These are phyloP conservation scores for Panicum hallii DNA, from an alignment of 202 grass and related monocot species.

Conservation along the genomic window DNA sequence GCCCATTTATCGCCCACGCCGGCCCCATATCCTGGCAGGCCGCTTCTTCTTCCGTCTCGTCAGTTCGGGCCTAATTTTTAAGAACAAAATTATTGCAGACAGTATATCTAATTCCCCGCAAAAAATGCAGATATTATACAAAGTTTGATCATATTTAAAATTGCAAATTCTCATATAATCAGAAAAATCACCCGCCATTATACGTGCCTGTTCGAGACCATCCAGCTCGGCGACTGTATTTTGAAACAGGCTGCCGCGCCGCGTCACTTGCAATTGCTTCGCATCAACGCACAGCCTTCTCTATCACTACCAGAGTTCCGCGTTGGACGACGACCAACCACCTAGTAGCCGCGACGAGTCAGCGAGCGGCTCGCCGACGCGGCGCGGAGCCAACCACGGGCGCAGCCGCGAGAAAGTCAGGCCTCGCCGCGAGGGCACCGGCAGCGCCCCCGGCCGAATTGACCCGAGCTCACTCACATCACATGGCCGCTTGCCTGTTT, in stretches of 20 bases:
- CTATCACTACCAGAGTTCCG: too few species aligned
- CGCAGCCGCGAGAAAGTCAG: neutral
- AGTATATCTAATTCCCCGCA: neutral
- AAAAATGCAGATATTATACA: neutral
- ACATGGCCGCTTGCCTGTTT: conserved; percentile 37
- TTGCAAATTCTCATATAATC: neutral
- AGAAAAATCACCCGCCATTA: neutral
- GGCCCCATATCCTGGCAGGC: neutral
- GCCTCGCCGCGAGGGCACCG: conserved; percentile 45
- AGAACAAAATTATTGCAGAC: neutral
- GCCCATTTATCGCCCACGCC: neutral
- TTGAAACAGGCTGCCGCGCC: neutral
- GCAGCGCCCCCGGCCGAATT: conserved; percentile 10
- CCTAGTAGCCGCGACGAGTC: neutral
- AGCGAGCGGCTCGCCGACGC: conserved; percentile 2
- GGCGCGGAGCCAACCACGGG: neutral
- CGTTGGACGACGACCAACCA: neutral
- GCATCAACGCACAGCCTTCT: too few species aligned
- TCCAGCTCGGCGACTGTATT: neutral
- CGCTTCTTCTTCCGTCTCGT: neutral
- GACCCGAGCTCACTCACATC: conserved; percentile 11
- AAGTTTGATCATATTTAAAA: neutral
- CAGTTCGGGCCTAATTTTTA: neutral
- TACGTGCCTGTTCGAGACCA: neutral
- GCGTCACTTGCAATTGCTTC: neutral